Percentiles rank a stretch among this genome's conserved stretches.
phyloP scores from a whole-genome alignment of 805 yeast species.

The Myxozyma geophila region DNA sequence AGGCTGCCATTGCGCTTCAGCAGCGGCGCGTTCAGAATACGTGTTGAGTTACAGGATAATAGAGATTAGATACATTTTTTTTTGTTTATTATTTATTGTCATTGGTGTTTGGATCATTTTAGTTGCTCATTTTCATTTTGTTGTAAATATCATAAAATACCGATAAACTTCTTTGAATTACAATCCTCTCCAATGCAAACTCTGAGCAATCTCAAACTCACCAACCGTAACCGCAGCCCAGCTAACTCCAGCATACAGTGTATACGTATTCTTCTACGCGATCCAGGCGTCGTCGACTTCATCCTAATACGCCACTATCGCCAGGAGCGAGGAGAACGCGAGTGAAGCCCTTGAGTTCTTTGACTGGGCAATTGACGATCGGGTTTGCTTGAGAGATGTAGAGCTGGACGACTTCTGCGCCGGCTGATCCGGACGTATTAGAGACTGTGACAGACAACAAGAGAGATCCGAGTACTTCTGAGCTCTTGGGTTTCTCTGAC shows the following conservation, averaged over 20 bases:
- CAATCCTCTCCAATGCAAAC: slow-evolving; percentile 40
- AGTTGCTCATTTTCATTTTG: neutral
- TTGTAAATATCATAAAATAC: neutral
- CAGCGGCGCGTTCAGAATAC: neutral
- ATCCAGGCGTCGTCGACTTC: slow-evolving; percentile 56
- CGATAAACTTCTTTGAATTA: slow-evolving; percentile 11
- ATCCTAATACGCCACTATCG: slow-evolving; percentile 58
- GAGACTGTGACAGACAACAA: slow-evolving; percentile 7
- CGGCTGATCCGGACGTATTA: slow-evolving; percentile 47
- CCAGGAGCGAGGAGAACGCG: slow-evolving; percentile 52
- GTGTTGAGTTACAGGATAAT: neutral
- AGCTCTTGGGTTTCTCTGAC: neutral
- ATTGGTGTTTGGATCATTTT: neutral
- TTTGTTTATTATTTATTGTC: neutral
- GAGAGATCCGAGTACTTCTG: neutral
- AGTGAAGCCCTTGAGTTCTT: slow-evolving; percentile 63
- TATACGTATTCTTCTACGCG: slow-evolving; percentile 56
- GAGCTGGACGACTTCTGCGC: slow-evolving; percentile 62
- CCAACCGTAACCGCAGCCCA: slow-evolving; percentile 30
- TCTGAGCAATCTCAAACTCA: slow-evolving; percentile 34
- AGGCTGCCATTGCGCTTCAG: slow-evolving; percentile 24
- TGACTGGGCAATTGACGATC: slow-evolving; percentile 55
- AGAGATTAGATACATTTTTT: neutral
- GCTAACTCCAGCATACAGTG: slow-evolving; percentile 42
- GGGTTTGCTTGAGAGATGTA: slow-evolving; percentile 52